phyloP scores from a whole-genome alignment of 805 yeast species.

The Kodamaea fukazawae region DNA sequence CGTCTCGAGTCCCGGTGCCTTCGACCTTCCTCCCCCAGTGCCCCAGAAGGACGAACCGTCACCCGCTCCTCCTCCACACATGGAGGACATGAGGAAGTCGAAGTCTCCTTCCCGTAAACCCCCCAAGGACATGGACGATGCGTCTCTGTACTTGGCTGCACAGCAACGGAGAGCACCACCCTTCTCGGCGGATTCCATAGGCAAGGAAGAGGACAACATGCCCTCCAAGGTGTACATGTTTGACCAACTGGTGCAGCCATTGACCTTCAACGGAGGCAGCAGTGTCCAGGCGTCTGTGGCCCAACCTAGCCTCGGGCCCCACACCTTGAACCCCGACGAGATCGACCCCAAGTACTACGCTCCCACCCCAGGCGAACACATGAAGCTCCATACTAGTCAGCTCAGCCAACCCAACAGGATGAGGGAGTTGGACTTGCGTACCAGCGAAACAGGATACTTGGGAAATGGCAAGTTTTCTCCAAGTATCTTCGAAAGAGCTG shows the following conservation, averaged over 20 bases:
- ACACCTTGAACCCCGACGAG: slow-evolving; percentile 82
- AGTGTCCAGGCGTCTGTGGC: slow-evolving; percentile 7
- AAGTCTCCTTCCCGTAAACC: slow-evolving; percentile 22
- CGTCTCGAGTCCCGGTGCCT: no score
- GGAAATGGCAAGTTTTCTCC: slow-evolving; percentile 36
- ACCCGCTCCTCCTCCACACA: slow-evolving; percentile 4
- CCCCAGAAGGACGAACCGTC: neutral
- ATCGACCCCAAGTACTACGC: slow-evolving; percentile 68
- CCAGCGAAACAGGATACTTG: slow-evolving; percentile 37
- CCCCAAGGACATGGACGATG: slow-evolving; percentile 14
- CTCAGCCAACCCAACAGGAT: slow-evolving; percentile 18
- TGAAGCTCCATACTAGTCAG: slow-evolving; percentile 16
- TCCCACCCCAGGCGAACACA: slow-evolving; percentile 47
- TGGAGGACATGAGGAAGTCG: neutral
- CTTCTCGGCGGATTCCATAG: slow-evolving; percentile 44
- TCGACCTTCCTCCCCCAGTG: neutral
- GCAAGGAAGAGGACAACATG: slow-evolving; percentile 26
- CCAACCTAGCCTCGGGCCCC: slow-evolving; percentile 16
- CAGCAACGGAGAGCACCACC: slow-evolving; percentile 27
- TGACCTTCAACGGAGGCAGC: slow-evolving; percentile 19
- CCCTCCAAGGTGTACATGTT: slow-evolving; percentile 38
- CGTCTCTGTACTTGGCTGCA: slow-evolving; percentile 2
- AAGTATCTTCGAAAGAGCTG: slow-evolving; percentile 14
- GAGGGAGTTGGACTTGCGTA: slow-evolving; percentile 27
- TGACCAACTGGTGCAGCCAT: slow-evolving; percentile 33